Conservation (phyloP, 2,329 filamentous ascomycete genomes). For the Cladosporium sp. region DNA sequence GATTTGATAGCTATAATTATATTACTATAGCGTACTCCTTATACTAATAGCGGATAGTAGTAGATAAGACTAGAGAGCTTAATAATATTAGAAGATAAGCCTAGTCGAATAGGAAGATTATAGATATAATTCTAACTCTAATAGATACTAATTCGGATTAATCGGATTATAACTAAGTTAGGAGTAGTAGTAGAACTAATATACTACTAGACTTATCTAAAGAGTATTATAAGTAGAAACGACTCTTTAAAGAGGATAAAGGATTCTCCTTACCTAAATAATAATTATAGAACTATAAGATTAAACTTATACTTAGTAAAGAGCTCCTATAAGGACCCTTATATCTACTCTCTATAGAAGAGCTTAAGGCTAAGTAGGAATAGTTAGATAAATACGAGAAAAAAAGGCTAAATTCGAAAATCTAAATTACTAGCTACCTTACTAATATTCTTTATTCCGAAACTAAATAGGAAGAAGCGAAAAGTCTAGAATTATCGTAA, state of each 20-base stretch:
- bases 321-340: constrained; percentile 14
- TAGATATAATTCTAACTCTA: background rate
- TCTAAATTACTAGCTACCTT: constrained; percentile 6
- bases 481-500: constrained; percentile 23
- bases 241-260: constrained; percentile 17
- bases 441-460: constrained; percentile 24
- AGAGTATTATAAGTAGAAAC: constrained; percentile 16
- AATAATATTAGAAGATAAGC: constrained; percentile 4
- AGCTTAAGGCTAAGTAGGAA: constrained; percentile 9
- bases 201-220: constrained; percentile 9
- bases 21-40: constrained; percentile 10
- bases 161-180: constrained; percentile 5
- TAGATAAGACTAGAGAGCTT: constrained; percentile 16
- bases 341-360: constrained; percentile 14
- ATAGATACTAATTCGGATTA: constrained; percentile 11
- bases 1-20: constrained; percentile 13
- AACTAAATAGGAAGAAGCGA: constrained; percentile 20
- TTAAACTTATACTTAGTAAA: constrained; percentile 13
- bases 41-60: constrained; percentile 7
- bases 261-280: constrained; percentile 15
- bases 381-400: constrained; percentile 10
- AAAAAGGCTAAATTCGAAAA: constrained; percentile 13
- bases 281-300: constrained; percentile 16
- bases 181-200: constrained; percentile 3
- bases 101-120: constrained; percentile 1